phyloP scores from a whole-genome alignment of 139 green algal species.

The Chlorella sp. region DNA sequence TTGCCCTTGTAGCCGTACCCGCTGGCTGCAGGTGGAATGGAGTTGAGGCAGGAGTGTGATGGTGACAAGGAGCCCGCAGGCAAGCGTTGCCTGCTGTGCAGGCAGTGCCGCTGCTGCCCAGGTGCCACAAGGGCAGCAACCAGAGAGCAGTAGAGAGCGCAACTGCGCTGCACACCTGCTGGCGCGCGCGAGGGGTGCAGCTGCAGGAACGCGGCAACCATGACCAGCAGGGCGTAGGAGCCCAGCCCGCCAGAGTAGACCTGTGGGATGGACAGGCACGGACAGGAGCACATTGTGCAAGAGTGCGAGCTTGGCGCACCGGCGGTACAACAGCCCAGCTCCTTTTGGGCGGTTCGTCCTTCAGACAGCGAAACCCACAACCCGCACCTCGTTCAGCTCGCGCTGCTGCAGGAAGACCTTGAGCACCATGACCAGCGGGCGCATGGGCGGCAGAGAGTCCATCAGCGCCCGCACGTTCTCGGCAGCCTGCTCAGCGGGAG shows the following conservation, averaged over 20 bases:
- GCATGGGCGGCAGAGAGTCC: constrained; percentile 77
- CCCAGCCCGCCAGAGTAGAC: constrained; percentile 96
- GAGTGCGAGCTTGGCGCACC: no score
- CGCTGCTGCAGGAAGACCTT: constrained; percentile 96
- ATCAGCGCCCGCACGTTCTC: constrained; percentile 73
- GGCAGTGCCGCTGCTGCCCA: no score
- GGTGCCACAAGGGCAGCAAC: not conserved
- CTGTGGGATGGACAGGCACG: constrained; percentile 48
- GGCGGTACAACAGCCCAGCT: no score
- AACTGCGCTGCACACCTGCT: not conserved
- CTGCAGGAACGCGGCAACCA: constrained; percentile 91
- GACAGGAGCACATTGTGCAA: no score
- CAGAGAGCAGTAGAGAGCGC: no score
- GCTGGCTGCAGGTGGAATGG: not conserved
- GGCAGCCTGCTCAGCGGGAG: constrained; percentile 22
- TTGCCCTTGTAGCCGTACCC: constrained; percentile 1
- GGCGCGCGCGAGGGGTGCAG: constrained; percentile 66
- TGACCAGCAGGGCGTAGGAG: constrained; percentile 93
- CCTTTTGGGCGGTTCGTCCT: no score
- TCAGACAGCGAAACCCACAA: no score
- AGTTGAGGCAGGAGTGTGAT: not conserved
- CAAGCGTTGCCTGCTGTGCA: no score
- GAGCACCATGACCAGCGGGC: constrained; percentile 84
- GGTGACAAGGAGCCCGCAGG: not conserved
- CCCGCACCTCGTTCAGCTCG: constrained; percentile 93